Evolutionary conservation across 208 protist genomes (phyloP), one percentile per base, ranked within the genome.

Genomic region (Crithidia brevicula): DNA sequence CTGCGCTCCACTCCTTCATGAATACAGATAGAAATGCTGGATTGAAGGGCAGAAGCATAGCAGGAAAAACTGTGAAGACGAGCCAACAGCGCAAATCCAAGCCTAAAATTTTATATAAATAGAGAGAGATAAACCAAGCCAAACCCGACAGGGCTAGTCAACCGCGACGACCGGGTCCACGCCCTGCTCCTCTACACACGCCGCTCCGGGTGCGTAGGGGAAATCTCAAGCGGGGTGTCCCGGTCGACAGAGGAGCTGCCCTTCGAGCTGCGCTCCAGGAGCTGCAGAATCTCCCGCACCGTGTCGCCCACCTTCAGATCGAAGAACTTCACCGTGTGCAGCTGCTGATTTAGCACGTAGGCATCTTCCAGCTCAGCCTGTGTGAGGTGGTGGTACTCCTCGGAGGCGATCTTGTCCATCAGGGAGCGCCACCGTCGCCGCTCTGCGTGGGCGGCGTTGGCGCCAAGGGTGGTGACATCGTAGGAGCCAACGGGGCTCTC

Each of bases 291-390:
- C 61, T 95, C 90, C 20, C 83, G 67, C 58, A 92, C 78, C 20
- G 86, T 86, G 63, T 96, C 91, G 22, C 91, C 91, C 34, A 96
- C 74, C 73, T 93, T 93, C 45, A 93, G 49, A 62, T 96, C 91
- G 59, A 93, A 83, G 56, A 96, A 93, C 64, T 96, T 96, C 22
- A 92, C 74, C 11, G 87, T 92, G 77, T 94, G 91, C 43, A 96
- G 77, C 70, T 96, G 88, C 34, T 83, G 58, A 47, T 93, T 88
- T 6, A 96, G 76, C 36, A 83, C 72, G 22, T 77, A 28, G 2
- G 91, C 91, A 56, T 88, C 83, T 52, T 76, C 60, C 10, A 86
- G 61, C 46, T 96, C 88, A 8, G 69, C 71, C 18, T 62, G 46
- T 0, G 79, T 90, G 27, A 96, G 77, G 38, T 68, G 59, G 68